Base-by-base conservation (phyloP, 306 rosid genomes). In the Ormosia semicastrata region DNA sequence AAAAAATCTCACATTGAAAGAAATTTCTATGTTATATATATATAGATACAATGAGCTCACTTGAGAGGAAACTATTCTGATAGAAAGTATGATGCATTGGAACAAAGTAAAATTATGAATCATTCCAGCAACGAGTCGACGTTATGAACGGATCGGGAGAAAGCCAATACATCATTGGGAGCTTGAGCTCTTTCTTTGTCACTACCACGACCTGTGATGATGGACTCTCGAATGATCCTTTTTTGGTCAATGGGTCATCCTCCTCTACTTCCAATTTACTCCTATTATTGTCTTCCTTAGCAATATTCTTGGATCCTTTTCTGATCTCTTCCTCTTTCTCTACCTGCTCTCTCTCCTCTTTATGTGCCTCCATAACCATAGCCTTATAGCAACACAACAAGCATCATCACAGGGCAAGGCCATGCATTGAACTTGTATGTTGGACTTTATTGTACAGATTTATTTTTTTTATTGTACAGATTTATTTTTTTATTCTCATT, bases 141-240 rank as follows among this genome's bases (percentile, higher is more conserved):
- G 3, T 85, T 83, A 46, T 80, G 43, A 85, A 86, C 87, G 13
- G 84, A 78, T 3, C 93, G 76, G 0, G 89, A 86, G 83, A 86
- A 86, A 36, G 85, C 93, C 41, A 91, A 86, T 1, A 89, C 79
- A 83, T 91, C 84, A 8, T 59, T 39, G 0, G 84, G 89, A 7
- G 29, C 37, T 84, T 76, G 60, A 77, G 87, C 80, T 15, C 7
- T 74, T 49, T 40, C 50, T 3, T 40, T 13, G 5, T 29, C 52
- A 3, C 32, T n/a, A 13, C 30, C 69, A 7, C 11, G 14, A 11
- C 49, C 32, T 10, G 77, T 52, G 3, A 56, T 46, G 17, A 86
- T 68, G 52, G 66, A 15, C 7, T 88, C 86, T n/a, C 83, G 56
- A 59, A 89, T 86, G 59, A 89, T 40, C 33, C 40, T 81, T 73